Conservation (phyloP, 106 monocot genomes). For the Gastrodia elata region DNA sequence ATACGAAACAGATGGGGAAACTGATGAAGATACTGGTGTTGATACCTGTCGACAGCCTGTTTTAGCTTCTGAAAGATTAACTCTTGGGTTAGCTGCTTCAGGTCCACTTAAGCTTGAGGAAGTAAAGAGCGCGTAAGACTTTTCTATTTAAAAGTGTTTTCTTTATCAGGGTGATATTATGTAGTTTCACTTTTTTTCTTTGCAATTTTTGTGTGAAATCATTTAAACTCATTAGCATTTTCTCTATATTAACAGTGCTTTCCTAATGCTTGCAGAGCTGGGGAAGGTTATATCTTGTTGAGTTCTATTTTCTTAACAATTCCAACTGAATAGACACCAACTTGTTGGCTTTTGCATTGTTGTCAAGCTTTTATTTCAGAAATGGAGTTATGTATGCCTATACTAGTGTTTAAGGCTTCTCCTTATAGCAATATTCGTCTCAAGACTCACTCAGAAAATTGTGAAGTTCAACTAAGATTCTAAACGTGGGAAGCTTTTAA, state of each 20-base stretch:
- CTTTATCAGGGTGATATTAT: neutral
- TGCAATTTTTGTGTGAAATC: neutral
- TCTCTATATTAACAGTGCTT: neutral
- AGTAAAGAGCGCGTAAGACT: constrained; percentile 18
- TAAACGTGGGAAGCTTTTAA: too few species aligned
- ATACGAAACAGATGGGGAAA: constrained; percentile 46
- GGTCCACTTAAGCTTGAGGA: constrained; percentile 22
- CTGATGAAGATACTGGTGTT: constrained; percentile 11
- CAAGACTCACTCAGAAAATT: too few species aligned
- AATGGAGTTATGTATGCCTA: too few species aligned
- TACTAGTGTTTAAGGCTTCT: too few species aligned
- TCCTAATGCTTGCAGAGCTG: neutral
- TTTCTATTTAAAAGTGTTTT: neutral
- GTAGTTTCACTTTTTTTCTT: neutral
- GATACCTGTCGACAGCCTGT: constrained; percentile 3
- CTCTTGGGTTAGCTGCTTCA: constrained; percentile 16
- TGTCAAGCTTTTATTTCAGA: too few species aligned
- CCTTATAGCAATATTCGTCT: too few species aligned
- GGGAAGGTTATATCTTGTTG: neutral
- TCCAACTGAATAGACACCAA: neutral
- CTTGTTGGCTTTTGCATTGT: too few species aligned
- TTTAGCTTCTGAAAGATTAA: constrained; percentile 17
- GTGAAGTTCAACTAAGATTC: too few species aligned
- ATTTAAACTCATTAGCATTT: neutral
- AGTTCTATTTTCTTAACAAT: neutral